phyloP scores from a whole-genome alignment of 306 rosid genomes.

The Lotus japonicus region DNA sequence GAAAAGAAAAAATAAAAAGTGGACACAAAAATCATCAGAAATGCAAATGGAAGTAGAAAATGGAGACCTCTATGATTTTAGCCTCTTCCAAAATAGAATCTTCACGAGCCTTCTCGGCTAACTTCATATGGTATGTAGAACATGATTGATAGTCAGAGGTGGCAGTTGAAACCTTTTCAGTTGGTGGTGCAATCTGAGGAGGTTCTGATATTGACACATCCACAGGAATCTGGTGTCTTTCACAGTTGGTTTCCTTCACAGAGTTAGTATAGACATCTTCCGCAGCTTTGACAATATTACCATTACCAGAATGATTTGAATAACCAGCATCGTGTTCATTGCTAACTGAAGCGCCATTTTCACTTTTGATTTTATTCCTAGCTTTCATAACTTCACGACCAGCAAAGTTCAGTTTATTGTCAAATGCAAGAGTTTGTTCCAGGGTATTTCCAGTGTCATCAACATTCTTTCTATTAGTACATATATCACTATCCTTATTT shows the following conservation, averaged over 20 bases:
- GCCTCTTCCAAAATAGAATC: slow-evolving; percentile 82
- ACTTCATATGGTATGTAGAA: slow-evolving; percentile 29
- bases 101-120: slow-evolving; percentile 54
- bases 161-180: slow-evolving; percentile 28
- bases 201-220: slow-evolving; percentile 28
- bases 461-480: slow-evolving; percentile 35
- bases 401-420: slow-evolving; percentile 23
- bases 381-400: slow-evolving; percentile 36
- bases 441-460: slow-evolving; percentile 37
- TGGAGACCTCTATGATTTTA: slow-evolving; percentile 58
- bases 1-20: neutral
- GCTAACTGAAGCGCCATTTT: slow-evolving; percentile 22
- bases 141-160: slow-evolving; percentile 30
- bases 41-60: neutral
- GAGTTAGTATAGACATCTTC: slow-evolving; percentile 26
- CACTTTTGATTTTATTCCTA: slow-evolving; percentile 23
- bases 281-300: slow-evolving; percentile 31
- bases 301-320: slow-evolving; percentile 33
- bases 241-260: slow-evolving; percentile 29
- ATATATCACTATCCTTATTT: slow-evolving; percentile 56
- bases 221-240: slow-evolving; percentile 21
- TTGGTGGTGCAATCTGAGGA: slow-evolving; percentile 21
- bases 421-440: slow-evolving; percentile 38
- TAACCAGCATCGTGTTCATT: slow-evolving; percentile 34
- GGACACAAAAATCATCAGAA: slow-evolving; percentile 3